Base-by-base conservation (phyloP, 2,329 filamentous ascomycete genomes). In the Curvularia verruculosa region DNA sequence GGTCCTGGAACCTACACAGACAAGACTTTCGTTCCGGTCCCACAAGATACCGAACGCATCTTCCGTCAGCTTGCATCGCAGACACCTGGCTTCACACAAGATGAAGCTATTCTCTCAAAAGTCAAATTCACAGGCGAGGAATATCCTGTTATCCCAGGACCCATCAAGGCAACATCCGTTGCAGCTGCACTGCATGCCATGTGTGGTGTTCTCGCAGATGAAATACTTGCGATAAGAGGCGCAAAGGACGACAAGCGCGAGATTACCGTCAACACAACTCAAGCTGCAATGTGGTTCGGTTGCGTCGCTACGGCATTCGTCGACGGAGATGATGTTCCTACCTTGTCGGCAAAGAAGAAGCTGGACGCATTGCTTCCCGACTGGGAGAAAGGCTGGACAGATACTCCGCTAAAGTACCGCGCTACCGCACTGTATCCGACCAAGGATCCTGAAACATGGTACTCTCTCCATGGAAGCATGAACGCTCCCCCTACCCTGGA, bases 401-500 rank as follows among this genome's bases (percentile, higher is more conserved):
- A 45, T 13, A 45, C 43, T 21, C 43, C 43, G 15, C 43, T 45
- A n/a, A 45, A 45, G n/a, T 45, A 45, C 18, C 43, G 81, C 45
- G 40, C 64, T 7, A 65, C 62, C 7, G 64, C 54, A 6, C 29
- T 65, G 2, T 84, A 84, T 59, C 79, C 78, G 7, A 84, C 82
- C 0, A 78, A 74, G n/a, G 70, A 80, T 31, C 54, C 58, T 0
- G 72, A 75, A 0, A 75, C 78, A 0, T 83, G 80, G 79, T 85
- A 82, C 64, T 81, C 80, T 10, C 72, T 85, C 0, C 81, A 84
- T 51, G 82, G 82, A 5, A 83, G 79, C 0, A 72, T 84, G 43
- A 67, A 82, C 34, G 78, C 81, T 0, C 65, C 68, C 2, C 74
- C 77, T 1, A 79, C 80, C 0, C 74, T 84, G 1, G 63, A 72